Evolutionary conservation across 2,329 filamentous ascomycete species (phyloP), one percentile per base, ranked within the genome.

Genomic region (Botrytis elliptica): DNA sequence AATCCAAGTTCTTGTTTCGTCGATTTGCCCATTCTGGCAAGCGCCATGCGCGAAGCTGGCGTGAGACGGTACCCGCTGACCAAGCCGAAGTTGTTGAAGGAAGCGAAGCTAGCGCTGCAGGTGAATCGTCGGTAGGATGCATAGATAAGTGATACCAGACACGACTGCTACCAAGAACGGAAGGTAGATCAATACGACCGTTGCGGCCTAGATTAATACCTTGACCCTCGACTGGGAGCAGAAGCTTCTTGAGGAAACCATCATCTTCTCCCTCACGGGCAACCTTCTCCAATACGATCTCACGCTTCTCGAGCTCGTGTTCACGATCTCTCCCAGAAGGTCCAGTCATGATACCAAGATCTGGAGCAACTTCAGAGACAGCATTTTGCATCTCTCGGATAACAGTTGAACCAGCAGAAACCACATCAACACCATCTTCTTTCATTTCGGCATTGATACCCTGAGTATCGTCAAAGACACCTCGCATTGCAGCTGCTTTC

Each of bases 361-460:
- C 93, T 2, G 91, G 90, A 68, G 91, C 93, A 57, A 91, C 92
- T 67, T 93, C 91, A 0, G 89, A 84, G 8, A 98, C 89, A 2
- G 95, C 94, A 73, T 91, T 90, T 79, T 93, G 90, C 92, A 97
- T 97, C 81, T 98, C 95, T 55, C 92, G 91, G 22, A 95, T 82
- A 16, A 98, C 92, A 0, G 95, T 97, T 74, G 91, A 92, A n/a
- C 93, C 92, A 1, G 90, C 90, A 0, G 91, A 79, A 1, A 88
- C 84, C 3, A 97, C 88, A n/a, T 93, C 88, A 0, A 99, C 88
- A 16, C 96, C 96, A 77, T 99, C 96, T 75, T 95, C 92, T 80
- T 95, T 97, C 95, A 99, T 98, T 84, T 99, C 96, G 0, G 92
- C 88, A 78, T 98, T 98, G 84, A 99, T 98, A 70, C 96, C 96